These are phyloP conservation scores for Lachancea cidri DNA, from an alignment of 805 yeast genomes.

Conservation along the genomic window DNA sequence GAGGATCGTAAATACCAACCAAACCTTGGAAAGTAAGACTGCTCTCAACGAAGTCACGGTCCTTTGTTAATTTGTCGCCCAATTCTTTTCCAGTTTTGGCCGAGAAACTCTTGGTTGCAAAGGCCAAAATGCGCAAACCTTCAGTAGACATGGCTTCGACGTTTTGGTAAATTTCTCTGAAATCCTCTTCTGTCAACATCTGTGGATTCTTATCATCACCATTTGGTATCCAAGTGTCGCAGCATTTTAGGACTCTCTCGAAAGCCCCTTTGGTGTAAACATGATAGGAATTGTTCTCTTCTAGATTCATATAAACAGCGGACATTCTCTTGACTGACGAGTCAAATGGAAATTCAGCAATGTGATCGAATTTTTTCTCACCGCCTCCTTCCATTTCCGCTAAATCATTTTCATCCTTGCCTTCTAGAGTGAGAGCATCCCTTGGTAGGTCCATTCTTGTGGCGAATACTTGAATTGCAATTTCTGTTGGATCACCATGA, in stretches of 20 bases:
- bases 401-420: conserved; percentile 24
- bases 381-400: conserved; percentile 22
- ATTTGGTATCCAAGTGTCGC: conserved; percentile 45
- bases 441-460: conserved; percentile 51
- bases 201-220: conserved; percentile 50
- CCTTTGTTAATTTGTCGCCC: conserved; percentile 21
- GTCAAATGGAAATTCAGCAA: conserved; percentile 78
- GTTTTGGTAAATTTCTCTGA: conserved; percentile 44
- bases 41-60: conserved; percentile 41
- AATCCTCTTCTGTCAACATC: conserved; percentile 49
- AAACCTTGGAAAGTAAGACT: conserved; percentile 76
- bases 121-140: conserved; percentile 81
- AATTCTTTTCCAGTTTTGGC: conserved; percentile 33
- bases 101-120: conserved; percentile 44
- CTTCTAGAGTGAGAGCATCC: conserved; percentile 38
- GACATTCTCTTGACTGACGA: conserved; percentile 89
- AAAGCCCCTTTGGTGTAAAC: conserved; percentile 86
- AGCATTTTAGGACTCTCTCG: conserved; percentile 63
- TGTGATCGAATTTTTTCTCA: conserved; percentile 47
- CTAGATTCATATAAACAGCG: conserved; percentile 39
- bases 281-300: conserved; percentile 47
- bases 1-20: conserved; percentile 96
- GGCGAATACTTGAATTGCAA: conserved; percentile 77
- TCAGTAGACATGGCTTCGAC: conserved; percentile 66
- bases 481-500: conserved; percentile 86